phyloP scores from a whole-genome alignment of 306 rosid genomes.

The Herpetospermum pedunculosum region DNA sequence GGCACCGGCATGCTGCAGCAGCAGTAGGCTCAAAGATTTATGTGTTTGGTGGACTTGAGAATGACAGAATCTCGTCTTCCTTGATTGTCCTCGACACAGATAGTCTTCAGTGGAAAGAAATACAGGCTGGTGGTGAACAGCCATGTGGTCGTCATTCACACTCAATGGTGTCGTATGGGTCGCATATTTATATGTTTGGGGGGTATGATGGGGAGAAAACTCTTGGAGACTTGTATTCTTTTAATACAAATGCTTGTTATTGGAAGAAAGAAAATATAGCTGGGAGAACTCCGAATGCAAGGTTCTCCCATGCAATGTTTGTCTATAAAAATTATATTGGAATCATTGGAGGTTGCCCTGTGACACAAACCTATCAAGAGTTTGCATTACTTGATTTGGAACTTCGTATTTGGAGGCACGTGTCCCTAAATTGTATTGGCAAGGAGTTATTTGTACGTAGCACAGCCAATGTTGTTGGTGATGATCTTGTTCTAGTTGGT shows the following conservation, averaged over 20 bases:
- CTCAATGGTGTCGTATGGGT: slow-evolving; percentile 71
- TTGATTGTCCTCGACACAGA: slow-evolving; percentile 51
- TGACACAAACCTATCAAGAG: slow-evolving; percentile 62
- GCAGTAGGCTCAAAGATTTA: slow-evolving; percentile 56
- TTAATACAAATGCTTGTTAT: slow-evolving; percentile 41
- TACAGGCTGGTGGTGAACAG: slow-evolving; percentile 43
- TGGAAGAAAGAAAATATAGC: slow-evolving; percentile 61
- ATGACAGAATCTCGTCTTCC: slow-evolving; percentile 54
- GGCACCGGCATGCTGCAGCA: slow-evolving; percentile 95
- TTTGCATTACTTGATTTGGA: slow-evolving; percentile 70
- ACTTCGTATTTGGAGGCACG: slow-evolving; percentile 46
- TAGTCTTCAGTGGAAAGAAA: slow-evolving; percentile 50
- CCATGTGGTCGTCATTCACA: slow-evolving; percentile 87
- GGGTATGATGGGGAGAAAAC: slow-evolving; percentile 72
- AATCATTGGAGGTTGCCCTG: slow-evolving; percentile 86
- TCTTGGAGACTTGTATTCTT: slow-evolving; percentile 75
- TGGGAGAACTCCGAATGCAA: slow-evolving; percentile 73
- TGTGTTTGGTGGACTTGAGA: slow-evolving; percentile 84
- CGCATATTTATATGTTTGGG: slow-evolving; percentile 59
- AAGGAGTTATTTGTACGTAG: slow-evolving; percentile 82
- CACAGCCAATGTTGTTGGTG: slow-evolving; percentile 54
- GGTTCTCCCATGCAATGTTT: slow-evolving; percentile 91
- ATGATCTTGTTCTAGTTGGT: slow-evolving; percentile 65
- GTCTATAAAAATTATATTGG: slow-evolving; percentile 60
- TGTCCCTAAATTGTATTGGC: slow-evolving; percentile 45